Percentiles rank a stretch among this genome's conserved stretches.
phyloP scores from a whole-genome alignment of 2,329 filamentous ascomycete species.

The Neurospora sp. region DNA sequence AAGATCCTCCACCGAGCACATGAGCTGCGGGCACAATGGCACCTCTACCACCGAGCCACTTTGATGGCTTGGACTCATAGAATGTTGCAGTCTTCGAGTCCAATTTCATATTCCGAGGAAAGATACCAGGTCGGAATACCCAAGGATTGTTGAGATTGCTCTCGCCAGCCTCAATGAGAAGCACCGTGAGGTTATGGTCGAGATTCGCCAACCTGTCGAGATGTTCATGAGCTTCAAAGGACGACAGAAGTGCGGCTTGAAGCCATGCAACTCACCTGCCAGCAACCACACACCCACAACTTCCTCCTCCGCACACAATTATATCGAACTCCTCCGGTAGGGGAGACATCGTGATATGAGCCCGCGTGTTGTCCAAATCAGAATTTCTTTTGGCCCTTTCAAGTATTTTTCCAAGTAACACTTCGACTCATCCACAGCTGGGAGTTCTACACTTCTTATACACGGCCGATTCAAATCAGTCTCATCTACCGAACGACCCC shows the following conservation, averaged over 20 bases:
- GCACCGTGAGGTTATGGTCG: constrained; percentile 61
- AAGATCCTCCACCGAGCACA: constrained; percentile 53
- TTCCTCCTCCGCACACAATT: constrained; percentile 68
- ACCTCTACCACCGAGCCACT: constrained; percentile 59
- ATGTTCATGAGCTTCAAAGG: constrained; percentile 23
- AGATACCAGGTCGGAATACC: constrained; percentile 67
- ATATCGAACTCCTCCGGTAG: constrained; percentile 73
- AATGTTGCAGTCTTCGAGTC: constrained; percentile 76
- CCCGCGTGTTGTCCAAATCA: not conserved
- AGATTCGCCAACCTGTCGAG: constrained; percentile 56
- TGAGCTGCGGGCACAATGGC: constrained; percentile 68
- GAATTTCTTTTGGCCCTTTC: not conserved
- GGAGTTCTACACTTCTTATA: not conserved
- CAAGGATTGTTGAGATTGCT: constrained; percentile 69
- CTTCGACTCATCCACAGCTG: not conserved
- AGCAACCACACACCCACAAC: constrained; percentile 50
- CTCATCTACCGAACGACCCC: constrained; percentile 6
- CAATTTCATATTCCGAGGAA: constrained; percentile 67
- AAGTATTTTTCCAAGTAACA: not conserved
- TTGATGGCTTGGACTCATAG: constrained; percentile 66
- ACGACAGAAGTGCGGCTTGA: constrained; percentile 1
- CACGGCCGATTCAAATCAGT: not conserved
- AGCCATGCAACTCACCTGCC: constrained; percentile 35
- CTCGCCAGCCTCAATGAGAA: constrained; percentile 62
- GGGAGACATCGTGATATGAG: constrained; percentile 21